Conservation (phyloP, 805 yeast genomes). For the Metschnikowia lochheadii region DNA sequence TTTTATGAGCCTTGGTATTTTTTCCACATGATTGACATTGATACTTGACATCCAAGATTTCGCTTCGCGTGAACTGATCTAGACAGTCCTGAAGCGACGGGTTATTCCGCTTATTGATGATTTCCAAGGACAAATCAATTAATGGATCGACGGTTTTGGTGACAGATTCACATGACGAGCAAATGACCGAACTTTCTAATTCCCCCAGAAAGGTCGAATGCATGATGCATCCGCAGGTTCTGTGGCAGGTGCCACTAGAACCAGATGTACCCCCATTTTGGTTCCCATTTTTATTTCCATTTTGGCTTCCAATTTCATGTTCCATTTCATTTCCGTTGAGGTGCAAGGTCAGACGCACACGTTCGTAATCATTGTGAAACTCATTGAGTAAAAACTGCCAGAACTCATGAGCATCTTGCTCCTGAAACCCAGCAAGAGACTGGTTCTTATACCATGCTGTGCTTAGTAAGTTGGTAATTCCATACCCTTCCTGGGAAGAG, state of each 20-base stretch:
- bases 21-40: slow-evolving; percentile 64
- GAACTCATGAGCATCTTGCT: slow-evolving; percentile 98
- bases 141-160: slow-evolving; percentile 83
- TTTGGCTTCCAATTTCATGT: neutral
- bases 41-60: slow-evolving; percentile 70
- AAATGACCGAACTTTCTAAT: slow-evolving; percentile 72
- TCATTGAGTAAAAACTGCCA: slow-evolving; percentile 89
- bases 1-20: slow-evolving; percentile 63
- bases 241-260: neutral
- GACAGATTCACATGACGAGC: slow-evolving; percentile 60
- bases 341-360: slow-evolving; percentile 3
- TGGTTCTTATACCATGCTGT: slow-evolving; percentile 86
- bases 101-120: slow-evolving; percentile 31
- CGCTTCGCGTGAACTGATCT: slow-evolving; percentile 71
- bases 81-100: slow-evolving; percentile 58
- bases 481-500: slow-evolving; percentile 60
- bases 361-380: slow-evolving; percentile 53
- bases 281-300: neutral
- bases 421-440: slow-evolving; percentile 89
- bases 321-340: neutral
- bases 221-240: slow-evolving; percentile 66
- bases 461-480: slow-evolving; percentile 74
- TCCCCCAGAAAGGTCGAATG: slow-evolving; percentile 83
- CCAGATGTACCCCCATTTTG: neutral
- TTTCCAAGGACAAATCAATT: slow-evolving; percentile 82